Percentiles rank a stretch among this genome's conserved stretches.
Evolutionary conservation across 2,329 filamentous ascomycete genomes (phyloP).

Genomic region (Claviceps maximensis): DNA sequence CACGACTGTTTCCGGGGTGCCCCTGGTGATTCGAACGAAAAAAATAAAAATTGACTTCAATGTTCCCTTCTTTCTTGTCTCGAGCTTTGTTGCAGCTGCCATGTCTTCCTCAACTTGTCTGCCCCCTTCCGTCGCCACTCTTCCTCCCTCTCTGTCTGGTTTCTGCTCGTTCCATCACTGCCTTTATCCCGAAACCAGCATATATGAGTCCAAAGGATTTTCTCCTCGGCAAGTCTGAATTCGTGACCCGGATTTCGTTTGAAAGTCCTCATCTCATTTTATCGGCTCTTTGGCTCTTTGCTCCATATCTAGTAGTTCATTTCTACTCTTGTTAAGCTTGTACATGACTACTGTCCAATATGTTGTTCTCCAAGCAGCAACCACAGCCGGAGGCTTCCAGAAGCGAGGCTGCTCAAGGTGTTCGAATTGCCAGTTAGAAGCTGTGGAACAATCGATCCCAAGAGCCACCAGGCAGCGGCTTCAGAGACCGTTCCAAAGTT

Average conservation of each 20-base stretch:
- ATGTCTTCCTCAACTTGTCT: neutral
- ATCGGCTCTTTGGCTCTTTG: slow-evolving; percentile 3
- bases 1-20: neutral
- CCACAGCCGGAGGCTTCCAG: slow-evolving; percentile 6
- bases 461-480: slow-evolving; percentile 2
- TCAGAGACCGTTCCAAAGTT: slow-evolving; percentile 2
- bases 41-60: neutral
- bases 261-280: neutral
- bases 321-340: slow-evolving; percentile 1
- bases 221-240: neutral
- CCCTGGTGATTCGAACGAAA: neutral
- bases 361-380: slow-evolving; percentile 12
- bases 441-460: slow-evolving; percentile 15
- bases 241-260: neutral
- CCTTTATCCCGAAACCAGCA: neutral
- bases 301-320: slow-evolving; percentile 4
- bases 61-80: neutral
- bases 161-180: neutral
- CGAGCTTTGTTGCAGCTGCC: neutral
- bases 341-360: slow-evolving; percentile 9
- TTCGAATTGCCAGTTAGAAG: slow-evolving; percentile 14
- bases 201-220: neutral
- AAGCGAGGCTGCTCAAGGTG: slow-evolving; percentile 2
- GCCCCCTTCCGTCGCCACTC: neutral
- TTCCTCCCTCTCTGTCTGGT: neutral